phyloP scores from a whole-genome alignment of 116 monocot species.

The Papilionanthe hybrid region DNA sequence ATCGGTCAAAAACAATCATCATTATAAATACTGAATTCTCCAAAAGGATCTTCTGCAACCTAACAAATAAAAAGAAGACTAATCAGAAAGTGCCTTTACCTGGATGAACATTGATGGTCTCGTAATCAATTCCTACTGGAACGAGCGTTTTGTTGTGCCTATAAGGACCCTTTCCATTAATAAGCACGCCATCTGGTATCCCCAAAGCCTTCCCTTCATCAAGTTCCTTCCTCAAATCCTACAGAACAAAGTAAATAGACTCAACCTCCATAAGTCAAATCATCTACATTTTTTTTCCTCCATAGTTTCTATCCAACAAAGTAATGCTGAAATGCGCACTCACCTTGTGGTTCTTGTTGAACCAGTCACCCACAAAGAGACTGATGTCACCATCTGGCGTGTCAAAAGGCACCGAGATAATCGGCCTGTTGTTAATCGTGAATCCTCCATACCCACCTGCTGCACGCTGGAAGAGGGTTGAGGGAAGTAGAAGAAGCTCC shows the following conservation, averaged over 20 bases:
- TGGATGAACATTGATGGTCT: conserved; percentile 73
- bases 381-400: conserved; percentile 73
- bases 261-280: not conserved
- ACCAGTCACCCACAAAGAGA: conserved; percentile 92
- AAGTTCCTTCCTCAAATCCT: conserved; percentile 78
- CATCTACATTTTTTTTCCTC: not conserved
- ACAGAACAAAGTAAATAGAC: not conserved
- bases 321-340: not conserved
- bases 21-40: too few species aligned
- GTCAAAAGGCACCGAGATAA: conserved; percentile 70
- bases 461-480: conserved; percentile 66
- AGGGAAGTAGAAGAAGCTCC: conserved; percentile 91
- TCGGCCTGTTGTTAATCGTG: conserved; percentile 59
- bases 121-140: conserved; percentile 69
- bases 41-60: too few species aligned
- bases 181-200: conserved; percentile 87
- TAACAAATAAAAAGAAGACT: not conserved
- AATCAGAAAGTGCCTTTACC: conserved; percentile 27
- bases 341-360: conserved; percentile 71
- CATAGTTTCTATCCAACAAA: not conserved
- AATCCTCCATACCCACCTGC: conserved; percentile 81
- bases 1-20: too few species aligned
- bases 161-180: conserved; percentile 92
- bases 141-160: conserved; percentile 65
- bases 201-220: conserved; percentile 73